Evolutionary conservation across 805 yeast genomes (phyloP), one percentile per base, ranked within the genome.

Genomic region (Huiozyma sinensis): DNA sequence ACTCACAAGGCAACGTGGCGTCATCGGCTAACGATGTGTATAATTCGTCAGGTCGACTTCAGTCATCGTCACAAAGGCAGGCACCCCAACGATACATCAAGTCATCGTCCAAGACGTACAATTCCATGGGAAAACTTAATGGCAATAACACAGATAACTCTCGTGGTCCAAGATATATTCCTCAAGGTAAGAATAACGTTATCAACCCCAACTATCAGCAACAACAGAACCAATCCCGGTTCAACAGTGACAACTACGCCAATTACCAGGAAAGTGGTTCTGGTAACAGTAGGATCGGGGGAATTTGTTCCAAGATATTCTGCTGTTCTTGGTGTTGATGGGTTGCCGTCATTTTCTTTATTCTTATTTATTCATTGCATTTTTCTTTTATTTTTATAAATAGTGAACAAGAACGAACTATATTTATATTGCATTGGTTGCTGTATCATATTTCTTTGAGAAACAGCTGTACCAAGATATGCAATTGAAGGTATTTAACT

Each of bases 71-170:
- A 36, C 13, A 41, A 8, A 31, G 27, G 35, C 41, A 43, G n/a
- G 12, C 28, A 28, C 35, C 46, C 13, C 29, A 17, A 35, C 35
- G 24, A 17, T 17, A 17, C 24, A 39, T n/a, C 8, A 30, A 30
- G 6, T 33, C 44, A 24, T 17, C 30, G 8, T 28, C 41, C 8
- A 48, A 51, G 33, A 48, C 49, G 3, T 57, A 57, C 41, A 58
- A 57, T 38, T 57, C 62, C 4, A 57, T 57, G 60, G 60, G 60
- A 10, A 51, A 48, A 39, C 55, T 50, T 27, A 34, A 32, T 9
- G 24, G 35, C 27, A 28, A 34, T 28, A 49, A 43, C 27, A 40
- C 39, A 32, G 50, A 43, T 38, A 48, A 43, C 30, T 17, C 24
- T 17, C 24, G 24, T 17, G 24, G 24, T 17, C 45, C 49, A 9